Base-by-base conservation (phyloP, 2,329 filamentous ascomycete species). In the Colletotrichum lupini region DNA sequence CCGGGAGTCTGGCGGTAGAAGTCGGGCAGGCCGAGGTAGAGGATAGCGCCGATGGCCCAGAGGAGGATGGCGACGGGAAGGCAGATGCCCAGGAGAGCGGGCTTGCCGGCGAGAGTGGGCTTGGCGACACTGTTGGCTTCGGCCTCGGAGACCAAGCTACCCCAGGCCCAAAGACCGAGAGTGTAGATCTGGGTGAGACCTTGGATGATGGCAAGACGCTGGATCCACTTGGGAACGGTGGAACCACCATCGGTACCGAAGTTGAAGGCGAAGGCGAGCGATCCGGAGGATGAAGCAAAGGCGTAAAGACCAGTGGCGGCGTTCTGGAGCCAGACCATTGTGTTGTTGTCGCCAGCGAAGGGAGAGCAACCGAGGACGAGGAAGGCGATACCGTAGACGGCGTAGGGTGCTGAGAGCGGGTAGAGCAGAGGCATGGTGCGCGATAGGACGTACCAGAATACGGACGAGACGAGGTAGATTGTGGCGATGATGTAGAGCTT, bases 91-190 rank as follows among this genome's bases (percentile, higher is more conserved):
- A 79, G 66, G 52, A 67, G 73, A 22, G 74, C 67, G 55, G 82
- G 78, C 7, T 74, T 76, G 42, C 77, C 83, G 58, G 85, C 81
- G 49, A 81, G 76, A 6, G 68, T 74, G 24, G 68, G 68, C 61
- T 72, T 72, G 24, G 72, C 37, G 28, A 67, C 42, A n/a, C 62
- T 72, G 62, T 72, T 72, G 52, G 62, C n/a, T 52, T 74, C 62
- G 52, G 68, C 72, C 5, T 74, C 68, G 26, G 72, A 74, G 26
- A 72, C 68, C n/a, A 72, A 52, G 49, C 60, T 67, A 37, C 91
- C 91, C 91, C 91, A 93, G 78, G 89, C 92, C 91, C 91, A 93
- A n/a, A 93, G 84, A 4, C 85, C 88, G 37, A 90, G 88, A 67
- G 92, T 86, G 79, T 92, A 93, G 75, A 91, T 82, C 78, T 93